Evolutionary conservation across 805 yeast species (phyloP).

Genomic region (Candida patagonica): DNA sequence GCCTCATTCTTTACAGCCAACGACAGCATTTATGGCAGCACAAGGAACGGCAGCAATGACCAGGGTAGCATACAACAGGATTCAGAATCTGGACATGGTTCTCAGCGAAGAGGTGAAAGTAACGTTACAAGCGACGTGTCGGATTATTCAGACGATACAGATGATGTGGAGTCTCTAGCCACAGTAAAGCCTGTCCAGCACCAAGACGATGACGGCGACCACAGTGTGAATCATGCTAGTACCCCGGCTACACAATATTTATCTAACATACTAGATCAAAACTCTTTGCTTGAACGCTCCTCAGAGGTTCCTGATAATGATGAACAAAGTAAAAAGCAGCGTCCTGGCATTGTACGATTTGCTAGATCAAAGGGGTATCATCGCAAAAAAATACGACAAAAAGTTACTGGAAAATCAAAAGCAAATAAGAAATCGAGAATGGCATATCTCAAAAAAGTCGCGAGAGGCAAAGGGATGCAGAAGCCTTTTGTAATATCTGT

Average conservation of each 20-base stretch:
- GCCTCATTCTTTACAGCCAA: neutral
- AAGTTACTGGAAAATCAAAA: neutral
- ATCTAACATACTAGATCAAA: slow-evolving; percentile 2
- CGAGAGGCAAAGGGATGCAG: too few relatives aligned
- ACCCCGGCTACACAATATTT: slow-evolving; percentile 4
- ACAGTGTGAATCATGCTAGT: too few relatives aligned
- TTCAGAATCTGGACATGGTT: neutral
- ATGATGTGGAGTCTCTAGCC: neutral
- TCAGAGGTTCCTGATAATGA: neutral
- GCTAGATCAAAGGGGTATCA: slow-evolving; percentile 3
- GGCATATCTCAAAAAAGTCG: too few relatives aligned
- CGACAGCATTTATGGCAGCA: neutral
- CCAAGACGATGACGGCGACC: too few relatives aligned
- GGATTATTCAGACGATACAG: neutral
- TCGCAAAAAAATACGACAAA: too few relatives aligned
- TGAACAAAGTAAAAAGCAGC: neutral
- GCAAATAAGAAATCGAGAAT: neutral
- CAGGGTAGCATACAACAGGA: too few relatives aligned
- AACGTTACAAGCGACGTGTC: neutral
- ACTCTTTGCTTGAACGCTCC: neutral
- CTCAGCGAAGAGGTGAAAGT: neutral
- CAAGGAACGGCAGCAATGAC: neutral
- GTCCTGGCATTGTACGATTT: slow-evolving; percentile 2
- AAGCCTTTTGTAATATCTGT: slow-evolving; percentile 7
- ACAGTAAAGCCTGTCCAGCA: neutral